Evolutionary conservation across 768 basidiomycete genomes (phyloP).

Genomic region (Pleurotus eryngii): DNA sequence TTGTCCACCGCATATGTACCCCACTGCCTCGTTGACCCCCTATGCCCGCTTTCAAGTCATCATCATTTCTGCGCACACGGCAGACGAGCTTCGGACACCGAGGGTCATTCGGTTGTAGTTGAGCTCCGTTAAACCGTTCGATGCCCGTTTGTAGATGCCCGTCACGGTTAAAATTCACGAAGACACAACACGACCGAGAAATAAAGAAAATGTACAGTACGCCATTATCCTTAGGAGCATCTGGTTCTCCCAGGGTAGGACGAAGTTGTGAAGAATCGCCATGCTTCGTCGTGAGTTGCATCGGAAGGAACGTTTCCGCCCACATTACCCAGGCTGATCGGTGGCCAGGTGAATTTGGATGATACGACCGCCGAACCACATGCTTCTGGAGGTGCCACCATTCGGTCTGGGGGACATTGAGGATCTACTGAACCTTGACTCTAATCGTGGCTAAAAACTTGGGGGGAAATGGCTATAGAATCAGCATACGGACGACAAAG

Average conservation of each 20-base stretch:
- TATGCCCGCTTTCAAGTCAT: constrained; percentile 86
- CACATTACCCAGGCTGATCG: constrained; percentile 96
- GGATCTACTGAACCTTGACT: not conserved
- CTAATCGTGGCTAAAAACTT: not conserved
- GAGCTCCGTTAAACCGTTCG: constrained; percentile 63
- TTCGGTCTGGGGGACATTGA: constrained; percentile 17
- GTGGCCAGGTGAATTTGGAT: constrained; percentile 67
- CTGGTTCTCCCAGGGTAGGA: not conserved
- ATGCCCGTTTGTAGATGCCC: constrained; percentile 65
- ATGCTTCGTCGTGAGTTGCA: constrained; percentile 80
- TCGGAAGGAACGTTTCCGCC: constrained; percentile 88
- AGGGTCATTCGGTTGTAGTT: constrained; percentile 66
- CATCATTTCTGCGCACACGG: constrained; percentile 73
- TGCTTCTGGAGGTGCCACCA: constrained; percentile 25
- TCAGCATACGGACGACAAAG: not conserved
- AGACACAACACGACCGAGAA: constrained; percentile 91
- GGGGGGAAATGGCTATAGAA: not conserved
- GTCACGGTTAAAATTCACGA: constrained; percentile 81
- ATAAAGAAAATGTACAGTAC: constrained; percentile 90
- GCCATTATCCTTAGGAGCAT: constrained; percentile 28
- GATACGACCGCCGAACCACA: constrained; percentile 51
- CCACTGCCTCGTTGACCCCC: constrained; percentile 87
- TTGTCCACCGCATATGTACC: constrained; percentile 82
- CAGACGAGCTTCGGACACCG: constrained; percentile 81
- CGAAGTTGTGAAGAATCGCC: constrained; percentile 69